Evolutionary conservation across 768 basidiomycete species (phyloP).

Genomic region (Lepiota venenata): DNA sequence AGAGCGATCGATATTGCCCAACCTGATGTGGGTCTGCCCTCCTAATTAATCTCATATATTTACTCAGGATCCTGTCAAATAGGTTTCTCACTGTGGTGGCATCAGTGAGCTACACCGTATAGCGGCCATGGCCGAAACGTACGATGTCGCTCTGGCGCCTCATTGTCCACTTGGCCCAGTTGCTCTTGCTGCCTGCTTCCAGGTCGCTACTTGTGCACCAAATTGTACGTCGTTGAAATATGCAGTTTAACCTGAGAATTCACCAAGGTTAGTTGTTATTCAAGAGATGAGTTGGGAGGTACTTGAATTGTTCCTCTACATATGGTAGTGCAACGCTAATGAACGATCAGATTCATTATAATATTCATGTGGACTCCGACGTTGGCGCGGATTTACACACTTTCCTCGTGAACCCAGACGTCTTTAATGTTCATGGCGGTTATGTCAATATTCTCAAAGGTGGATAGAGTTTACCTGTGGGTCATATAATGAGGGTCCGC

Average conservation of each 20-base stretch:
- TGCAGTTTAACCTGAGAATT: slow-evolving; percentile 1
- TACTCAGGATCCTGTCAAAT: background rate
- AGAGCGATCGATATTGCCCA: slow-evolving; percentile 67
- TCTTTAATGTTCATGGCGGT: slow-evolving; percentile 53
- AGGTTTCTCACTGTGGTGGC: slow-evolving; percentile 60
- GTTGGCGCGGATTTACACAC: slow-evolving; percentile 53
- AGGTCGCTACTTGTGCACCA: slow-evolving; percentile 53
- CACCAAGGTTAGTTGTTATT: slow-evolving; percentile 40
- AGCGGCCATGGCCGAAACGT: slow-evolving; percentile 57
- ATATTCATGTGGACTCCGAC: slow-evolving; percentile 29
- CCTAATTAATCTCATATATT: background rate
- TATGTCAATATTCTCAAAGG: slow-evolving; percentile 41
- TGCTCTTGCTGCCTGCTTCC: slow-evolving; percentile 67
- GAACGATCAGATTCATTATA: slow-evolving; percentile 59
- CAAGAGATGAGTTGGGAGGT: slow-evolving; percentile 67
- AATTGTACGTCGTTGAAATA: slow-evolving; percentile 42
- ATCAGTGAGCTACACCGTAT: slow-evolving; percentile 58
- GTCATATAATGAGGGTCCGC: background rate
- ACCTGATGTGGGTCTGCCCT: slow-evolving; percentile 47
- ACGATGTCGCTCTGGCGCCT: slow-evolving; percentile 70
- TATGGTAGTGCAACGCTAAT: background rate
- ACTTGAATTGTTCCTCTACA: slow-evolving; percentile 4
- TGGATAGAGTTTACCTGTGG: background rate
- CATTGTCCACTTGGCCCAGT: slow-evolving; percentile 74
- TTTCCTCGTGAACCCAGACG: slow-evolving; percentile 47